Base-by-base conservation (phyloP, 192 early-diverging fungal genomes). In the Funneliformis geosporum region DNA sequence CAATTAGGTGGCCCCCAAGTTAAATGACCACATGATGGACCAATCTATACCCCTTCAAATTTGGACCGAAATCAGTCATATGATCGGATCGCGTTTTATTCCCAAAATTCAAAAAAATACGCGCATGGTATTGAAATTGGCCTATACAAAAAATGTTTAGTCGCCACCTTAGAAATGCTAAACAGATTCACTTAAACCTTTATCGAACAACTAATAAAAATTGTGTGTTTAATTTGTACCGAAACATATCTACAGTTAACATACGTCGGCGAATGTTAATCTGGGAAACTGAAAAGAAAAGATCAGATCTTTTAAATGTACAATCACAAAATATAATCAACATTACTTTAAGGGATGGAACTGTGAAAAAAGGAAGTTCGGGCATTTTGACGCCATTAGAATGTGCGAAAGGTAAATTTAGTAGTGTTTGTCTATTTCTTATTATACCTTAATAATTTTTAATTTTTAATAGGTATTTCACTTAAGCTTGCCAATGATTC, bases 401-500 rank as follows among this genome's bases (percentile, higher is more conserved):
- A 62, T 78, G 89, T 72, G 88, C 88, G 0, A 85, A 85, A 72
- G 81, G 83, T 84, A 84, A 76, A n/a, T 80, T 82, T 40, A 60
- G 73, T 21, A 82, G 8, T n/a, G 4, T 12, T 42, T 23, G 5
- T 1, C 8, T 62, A 43, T 46, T 16, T 69, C 12, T 39, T 18
- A 38, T 42, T 66, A 1, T 4, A 38, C 25, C 43, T 16, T 23
- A 47, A 59, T 23, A 1, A 21, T 60, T 10, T 33, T 25, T 38
- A 5, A 40, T 70, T 23, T 27, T 21, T n/a, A 0, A 6, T 62
- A 85, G 84, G 84, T 66, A 85, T 83, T 61, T 84, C 83, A 73
- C 81, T 83, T 60, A 88, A 85, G 46, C 60, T 83, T 42, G 83
- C 86, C 25, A 90, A 89, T 64, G 85, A 81, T 23, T 86, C 86